These are phyloP conservation scores for Cryptococcus maquisensis DNA, from an alignment of 1,284 basidiomycete species.

Conservation along the genomic window DNA sequence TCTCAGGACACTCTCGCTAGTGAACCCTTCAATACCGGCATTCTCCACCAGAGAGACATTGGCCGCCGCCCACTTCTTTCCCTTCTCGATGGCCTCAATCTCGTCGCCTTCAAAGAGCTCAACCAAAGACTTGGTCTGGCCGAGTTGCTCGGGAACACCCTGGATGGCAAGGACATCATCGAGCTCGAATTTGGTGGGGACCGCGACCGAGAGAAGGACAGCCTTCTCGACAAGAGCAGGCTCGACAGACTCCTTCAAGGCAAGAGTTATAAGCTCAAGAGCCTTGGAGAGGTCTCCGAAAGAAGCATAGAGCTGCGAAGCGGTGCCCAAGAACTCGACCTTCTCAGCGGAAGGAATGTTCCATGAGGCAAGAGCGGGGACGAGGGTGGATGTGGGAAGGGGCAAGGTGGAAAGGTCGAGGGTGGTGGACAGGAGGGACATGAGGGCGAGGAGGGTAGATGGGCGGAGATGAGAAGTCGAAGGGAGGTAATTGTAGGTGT, in stretches of 20 bases:
- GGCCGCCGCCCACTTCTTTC: slow-evolving; percentile 61
- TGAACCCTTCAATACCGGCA: slow-evolving; percentile 52
- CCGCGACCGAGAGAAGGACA: slow-evolving; percentile 58
- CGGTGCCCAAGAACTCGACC: slow-evolving; percentile 62
- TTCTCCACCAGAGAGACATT: slow-evolving; percentile 58
- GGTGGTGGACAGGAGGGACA: slow-evolving; percentile 58
- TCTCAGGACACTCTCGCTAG: slow-evolving; percentile 58
- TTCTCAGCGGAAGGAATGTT: slow-evolving; percentile 63
- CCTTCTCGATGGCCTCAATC: slow-evolving; percentile 63
- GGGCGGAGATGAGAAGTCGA: slow-evolving; percentile 62
- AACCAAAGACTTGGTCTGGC: slow-evolving; percentile 38
- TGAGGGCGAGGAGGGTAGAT: slow-evolving; percentile 63
- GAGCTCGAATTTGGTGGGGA: slow-evolving; percentile 71
- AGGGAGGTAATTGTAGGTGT: slow-evolving; percentile 83
- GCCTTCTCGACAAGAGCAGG: slow-evolving; percentile 37
- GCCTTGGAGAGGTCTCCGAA: slow-evolving; percentile 54
- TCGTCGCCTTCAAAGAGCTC: slow-evolving; percentile 59
- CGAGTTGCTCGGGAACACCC: slow-evolving; percentile 33
- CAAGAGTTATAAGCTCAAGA: slow-evolving; percentile 50
- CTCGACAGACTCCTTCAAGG: slow-evolving; percentile 55
- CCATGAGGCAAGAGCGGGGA: slow-evolving; percentile 76
- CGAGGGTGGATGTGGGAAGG: slow-evolving; percentile 60
- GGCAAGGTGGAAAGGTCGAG: slow-evolving; percentile 66
- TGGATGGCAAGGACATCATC: slow-evolving; percentile 61
- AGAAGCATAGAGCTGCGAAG: slow-evolving; percentile 62